These are phyloP conservation scores for Nitzschia sp. DNA, from an alignment of 108 stramenopile genomes.

Conservation along the genomic window DNA sequence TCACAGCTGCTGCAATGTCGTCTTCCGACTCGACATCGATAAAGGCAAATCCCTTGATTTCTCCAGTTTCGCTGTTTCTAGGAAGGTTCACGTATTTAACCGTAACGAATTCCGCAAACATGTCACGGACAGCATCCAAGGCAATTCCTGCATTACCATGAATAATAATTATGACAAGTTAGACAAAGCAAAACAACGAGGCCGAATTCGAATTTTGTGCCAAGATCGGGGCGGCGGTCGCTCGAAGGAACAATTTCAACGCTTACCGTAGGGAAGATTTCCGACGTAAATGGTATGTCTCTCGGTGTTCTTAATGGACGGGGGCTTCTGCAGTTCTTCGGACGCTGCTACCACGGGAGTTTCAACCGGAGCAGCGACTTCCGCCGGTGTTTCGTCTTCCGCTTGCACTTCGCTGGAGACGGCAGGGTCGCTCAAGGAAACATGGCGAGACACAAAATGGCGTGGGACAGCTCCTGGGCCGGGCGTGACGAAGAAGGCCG, in stretches of 20 bases:
- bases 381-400: not conserved
- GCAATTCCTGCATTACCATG: not conserved
- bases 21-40: conserved; percentile 77
- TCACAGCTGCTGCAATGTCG: conserved; percentile 57
- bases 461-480: too few relatives aligned
- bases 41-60: conserved; percentile 80
- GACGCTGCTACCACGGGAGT: not conserved
- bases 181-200: not conserved
- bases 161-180: not conserved
- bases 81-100: conserved; percentile 46
- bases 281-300: conserved; percentile 42
- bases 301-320: not conserved
- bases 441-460: conserved; percentile 2
- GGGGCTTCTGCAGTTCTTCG: not conserved
- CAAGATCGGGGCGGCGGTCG: not conserved
- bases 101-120: conserved; percentile 48
- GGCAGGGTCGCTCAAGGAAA: conserved; percentile 3
- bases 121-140: conserved; percentile 30
- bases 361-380: not conserved
- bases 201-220: not conserved
- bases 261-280: conserved; percentile 54
- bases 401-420: not conserved
- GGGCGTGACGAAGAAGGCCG: not conserved
- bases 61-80: conserved; percentile 12
- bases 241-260: too few relatives aligned